A percentile compares a stretch with the other conserved stretches of the same genome.
Conservation (phyloP, 2,329 filamentous ascomycete genomes). For the Colletotrichum sp. region DNA sequence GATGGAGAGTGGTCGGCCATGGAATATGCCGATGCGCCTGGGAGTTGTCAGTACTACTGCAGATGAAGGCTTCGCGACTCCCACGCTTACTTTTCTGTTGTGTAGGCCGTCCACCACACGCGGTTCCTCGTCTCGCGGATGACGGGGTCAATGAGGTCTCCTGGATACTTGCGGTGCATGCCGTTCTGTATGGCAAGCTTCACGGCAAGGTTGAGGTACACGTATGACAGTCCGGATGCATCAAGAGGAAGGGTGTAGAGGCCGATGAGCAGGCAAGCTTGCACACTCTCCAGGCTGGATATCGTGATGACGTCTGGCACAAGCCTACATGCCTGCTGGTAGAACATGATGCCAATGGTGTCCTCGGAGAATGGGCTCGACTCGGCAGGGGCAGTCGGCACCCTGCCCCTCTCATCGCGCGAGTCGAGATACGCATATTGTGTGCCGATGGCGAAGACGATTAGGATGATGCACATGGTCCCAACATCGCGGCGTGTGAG, state of each 20-base stretch:
- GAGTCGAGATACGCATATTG: constrained; percentile 55
- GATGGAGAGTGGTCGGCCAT: constrained; percentile 61
- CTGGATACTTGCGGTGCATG: constrained; percentile 59
- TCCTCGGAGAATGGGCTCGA: constrained; percentile 47
- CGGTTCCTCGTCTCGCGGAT: constrained; percentile 59
- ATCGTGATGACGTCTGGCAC: constrained; percentile 62
- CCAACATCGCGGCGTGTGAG: constrained; percentile 45
- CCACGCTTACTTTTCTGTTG: constrained; percentile 53
- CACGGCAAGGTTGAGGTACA: constrained; percentile 60
- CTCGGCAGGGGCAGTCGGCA: constrained; percentile 20
- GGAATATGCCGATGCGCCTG: constrained; percentile 60
- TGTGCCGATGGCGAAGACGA: constrained; percentile 54
- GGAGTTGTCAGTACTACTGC: constrained; percentile 12
- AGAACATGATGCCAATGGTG: constrained; percentile 60
- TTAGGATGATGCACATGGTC: constrained; percentile 49
- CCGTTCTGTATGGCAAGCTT: constrained; percentile 65
- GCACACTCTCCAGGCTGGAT: constrained; percentile 61
- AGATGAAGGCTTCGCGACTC: too few relatives aligned
- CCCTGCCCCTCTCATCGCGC: constrained; percentile 20
- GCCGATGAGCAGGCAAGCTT: constrained; percentile 61
- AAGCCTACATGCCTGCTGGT: constrained; percentile 59
- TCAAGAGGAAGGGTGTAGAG: constrained; percentile 61
- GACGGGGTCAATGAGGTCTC: constrained; percentile 49
- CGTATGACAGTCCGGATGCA: constrained; percentile 60
- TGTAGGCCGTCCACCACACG: constrained; percentile 63